Base-by-base conservation (phyloP, 495 filamentous ascomycete species). In the Copromyces sp. region DNA sequence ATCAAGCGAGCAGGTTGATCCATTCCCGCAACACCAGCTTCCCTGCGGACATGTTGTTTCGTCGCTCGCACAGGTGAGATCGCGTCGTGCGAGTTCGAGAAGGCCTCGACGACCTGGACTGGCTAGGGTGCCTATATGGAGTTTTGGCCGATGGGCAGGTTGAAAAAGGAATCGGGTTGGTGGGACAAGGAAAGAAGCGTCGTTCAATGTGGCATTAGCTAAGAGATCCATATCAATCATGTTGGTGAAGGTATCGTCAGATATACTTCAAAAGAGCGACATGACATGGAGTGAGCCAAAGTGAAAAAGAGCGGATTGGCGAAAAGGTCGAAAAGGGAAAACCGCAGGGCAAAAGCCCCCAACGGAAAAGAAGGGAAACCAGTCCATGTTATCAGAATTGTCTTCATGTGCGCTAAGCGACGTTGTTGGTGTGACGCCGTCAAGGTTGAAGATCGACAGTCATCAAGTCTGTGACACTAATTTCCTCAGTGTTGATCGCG, bases 21-120 rank as follows among this genome's bases (percentile, higher is more conserved):
- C 69, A 0, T 59, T 61, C n/a, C 74, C 74, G 59, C 76, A 77
- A 35, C 76, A 77, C 76, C 76, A 77, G 14, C 70, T 73, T 9
- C 71, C 76, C 53, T 77, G 72, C 0, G 75, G 41, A 40, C 76
- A 77, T 38, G 73, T 72, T 17, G 75, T 72, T 39, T 76, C 76
- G 24, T 68, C 61, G 39, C 14, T 39, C 6, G 59, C 74, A 17
- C 76, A 77, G 17, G 32, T 40, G n/a, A 59, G 24, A 7, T 68
- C 40, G 24, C 29, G 53, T 65, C 37, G 53, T 16, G 14, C 53
- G 29, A 65, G 53, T 65, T 65, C 29, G 3, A 65, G 7, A 65
- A 65, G 14, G 16, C 53, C 53, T 35, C 53, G 53, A 2, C 53
- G 53, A 35, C 53, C 53, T 7, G 53, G 9, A 39, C 65, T 39